phyloP scores from a whole-genome alignment of 257 asterid genomes.

The Schizonepeta tenuifolia region DNA sequence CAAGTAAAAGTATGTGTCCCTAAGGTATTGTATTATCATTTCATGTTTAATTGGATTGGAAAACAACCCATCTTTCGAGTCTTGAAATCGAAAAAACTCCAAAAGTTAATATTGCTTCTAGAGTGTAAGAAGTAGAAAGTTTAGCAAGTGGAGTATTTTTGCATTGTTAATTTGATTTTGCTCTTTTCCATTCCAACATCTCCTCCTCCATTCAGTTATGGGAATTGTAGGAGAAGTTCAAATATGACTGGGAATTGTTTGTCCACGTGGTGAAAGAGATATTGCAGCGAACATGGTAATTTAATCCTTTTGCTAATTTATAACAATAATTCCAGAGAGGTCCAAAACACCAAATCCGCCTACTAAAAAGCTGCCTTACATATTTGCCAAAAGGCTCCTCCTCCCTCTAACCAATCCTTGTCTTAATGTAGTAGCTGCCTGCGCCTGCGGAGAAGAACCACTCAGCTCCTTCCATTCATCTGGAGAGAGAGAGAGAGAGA shows the following conservation, averaged over 20 bases:
- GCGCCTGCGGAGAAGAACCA: neutral
- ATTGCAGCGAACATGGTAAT: neutral
- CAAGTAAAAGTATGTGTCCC: too few species aligned
- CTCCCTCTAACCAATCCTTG: constrained; percentile 26
- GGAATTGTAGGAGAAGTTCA: neutral
- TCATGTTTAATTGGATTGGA: too few species aligned
- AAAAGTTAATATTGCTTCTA: too few species aligned
- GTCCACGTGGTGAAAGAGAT: constrained; percentile 34
- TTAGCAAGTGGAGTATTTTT: neutral
- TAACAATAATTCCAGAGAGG: constrained; percentile 2
- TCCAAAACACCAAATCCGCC: constrained; percentile 21
- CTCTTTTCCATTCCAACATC: neutral
- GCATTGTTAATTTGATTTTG: neutral
- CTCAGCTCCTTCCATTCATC: neutral
- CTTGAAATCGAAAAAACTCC: too few species aligned
- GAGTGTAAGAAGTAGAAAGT: neutral
- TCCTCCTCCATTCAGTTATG: too few species aligned
- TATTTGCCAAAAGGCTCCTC: constrained; percentile 31
- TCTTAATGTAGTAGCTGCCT: constrained; percentile 21
- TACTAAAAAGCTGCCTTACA: constrained; percentile 39
- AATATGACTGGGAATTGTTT: neutral
- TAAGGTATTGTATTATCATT: too few species aligned
- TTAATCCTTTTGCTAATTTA: neutral
- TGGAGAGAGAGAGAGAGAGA: neutral
- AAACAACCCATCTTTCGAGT: too few species aligned